Conservation (phyloP, 1,139 yeast genomes). For the Debaryomyces nepalensis region DNA sequence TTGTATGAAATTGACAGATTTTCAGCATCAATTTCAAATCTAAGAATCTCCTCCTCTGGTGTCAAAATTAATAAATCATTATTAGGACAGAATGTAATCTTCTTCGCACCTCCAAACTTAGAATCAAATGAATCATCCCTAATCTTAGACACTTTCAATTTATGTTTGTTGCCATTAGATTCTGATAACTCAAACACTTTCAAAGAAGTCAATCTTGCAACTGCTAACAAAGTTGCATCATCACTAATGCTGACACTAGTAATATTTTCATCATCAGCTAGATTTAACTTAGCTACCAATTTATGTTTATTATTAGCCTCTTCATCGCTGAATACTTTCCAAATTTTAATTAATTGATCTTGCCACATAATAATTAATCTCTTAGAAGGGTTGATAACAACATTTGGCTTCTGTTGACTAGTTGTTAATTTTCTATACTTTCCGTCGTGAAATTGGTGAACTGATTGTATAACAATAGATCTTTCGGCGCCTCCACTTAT, state of each 20-base stretch:
- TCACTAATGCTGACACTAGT: slow-evolving; percentile 69
- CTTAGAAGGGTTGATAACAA: slow-evolving; percentile 51
- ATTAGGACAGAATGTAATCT: slow-evolving; percentile 50
- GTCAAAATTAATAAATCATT: slow-evolving; percentile 58
- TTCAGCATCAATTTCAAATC: slow-evolving; percentile 44
- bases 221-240: slow-evolving; percentile 69
- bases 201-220: slow-evolving; percentile 69
- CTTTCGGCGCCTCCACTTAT: slow-evolving; percentile 93
- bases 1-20: slow-evolving; percentile 31
- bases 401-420: slow-evolving; percentile 64
- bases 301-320: slow-evolving; percentile 33
- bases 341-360: slow-evolving; percentile 79
- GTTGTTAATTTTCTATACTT: slow-evolving; percentile 72
- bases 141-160: slow-evolving; percentile 56
- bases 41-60: slow-evolving; percentile 65
- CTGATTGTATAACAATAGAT: slow-evolving; percentile 71
- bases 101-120: slow-evolving; percentile 59
- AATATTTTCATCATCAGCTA: slow-evolving; percentile 83
- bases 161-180: slow-evolving; percentile 33
- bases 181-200: slow-evolving; percentile 65
- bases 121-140: slow-evolving; percentile 54
- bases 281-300: slow-evolving; percentile 65
- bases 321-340: slow-evolving; percentile 59
- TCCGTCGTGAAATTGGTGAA: slow-evolving; percentile 72
- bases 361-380: slow-evolving; percentile 76